Percentiles rank a stretch among this genome's conserved stretches.
Conservation (phyloP, 164 flowering plant species). For the Vitis amurensis region DNA sequence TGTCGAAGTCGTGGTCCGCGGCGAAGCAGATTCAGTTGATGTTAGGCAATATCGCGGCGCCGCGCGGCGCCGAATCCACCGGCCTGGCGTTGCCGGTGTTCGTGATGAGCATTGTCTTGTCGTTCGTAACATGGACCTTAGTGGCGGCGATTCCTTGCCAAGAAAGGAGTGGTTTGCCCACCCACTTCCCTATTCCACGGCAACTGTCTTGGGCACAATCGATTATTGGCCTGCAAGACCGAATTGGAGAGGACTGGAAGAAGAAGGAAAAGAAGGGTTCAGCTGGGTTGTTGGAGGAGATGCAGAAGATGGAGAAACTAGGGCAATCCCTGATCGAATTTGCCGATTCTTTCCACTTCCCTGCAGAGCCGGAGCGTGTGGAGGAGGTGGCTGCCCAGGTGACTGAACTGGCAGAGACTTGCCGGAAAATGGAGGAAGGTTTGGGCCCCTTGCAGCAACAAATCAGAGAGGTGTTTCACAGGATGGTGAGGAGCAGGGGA, state of each 20-base stretch:
- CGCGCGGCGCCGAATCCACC: slow-evolving; percentile 57
- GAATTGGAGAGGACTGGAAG: slow-evolving; percentile 85
- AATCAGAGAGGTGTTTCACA: slow-evolving; percentile 77
- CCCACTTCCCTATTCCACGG: slow-evolving; percentile 51
- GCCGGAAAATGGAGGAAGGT: slow-evolving; percentile 77
- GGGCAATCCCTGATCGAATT: slow-evolving; percentile 48
- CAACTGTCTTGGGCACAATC: slow-evolving; percentile 68
- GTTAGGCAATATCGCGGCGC: slow-evolving; percentile 54
- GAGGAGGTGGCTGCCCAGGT: slow-evolving; percentile 50
- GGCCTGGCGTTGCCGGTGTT: slow-evolving; percentile 56
- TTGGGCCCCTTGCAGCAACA: slow-evolving; percentile 69
- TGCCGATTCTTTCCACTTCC: slow-evolving; percentile 47
- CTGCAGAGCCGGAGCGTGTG: slow-evolving; percentile 46
- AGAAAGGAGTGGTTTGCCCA: slow-evolving; percentile 54
- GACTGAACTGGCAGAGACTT: slow-evolving; percentile 56
- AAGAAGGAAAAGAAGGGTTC: slow-evolving; percentile 80
- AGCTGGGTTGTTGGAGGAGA: slow-evolving; percentile 72
- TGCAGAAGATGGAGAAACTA: slow-evolving; percentile 62
- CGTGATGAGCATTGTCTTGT: slow-evolving; percentile 59
- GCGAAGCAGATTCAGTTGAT: slow-evolving; percentile 82
- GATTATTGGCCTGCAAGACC: slow-evolving; percentile 63
- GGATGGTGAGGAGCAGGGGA: slow-evolving; percentile 71
- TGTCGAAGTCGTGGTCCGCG: slow-evolving; percentile 72
- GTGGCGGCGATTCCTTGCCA: slow-evolving; percentile 80
- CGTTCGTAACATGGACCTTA: slow-evolving; percentile 73